Percentiles rank a stretch among this genome's conserved stretches.
Evolutionary conservation across 2,329 filamentous ascomycete species (phyloP).

Genomic region (Delphinella strobiligena): DNA sequence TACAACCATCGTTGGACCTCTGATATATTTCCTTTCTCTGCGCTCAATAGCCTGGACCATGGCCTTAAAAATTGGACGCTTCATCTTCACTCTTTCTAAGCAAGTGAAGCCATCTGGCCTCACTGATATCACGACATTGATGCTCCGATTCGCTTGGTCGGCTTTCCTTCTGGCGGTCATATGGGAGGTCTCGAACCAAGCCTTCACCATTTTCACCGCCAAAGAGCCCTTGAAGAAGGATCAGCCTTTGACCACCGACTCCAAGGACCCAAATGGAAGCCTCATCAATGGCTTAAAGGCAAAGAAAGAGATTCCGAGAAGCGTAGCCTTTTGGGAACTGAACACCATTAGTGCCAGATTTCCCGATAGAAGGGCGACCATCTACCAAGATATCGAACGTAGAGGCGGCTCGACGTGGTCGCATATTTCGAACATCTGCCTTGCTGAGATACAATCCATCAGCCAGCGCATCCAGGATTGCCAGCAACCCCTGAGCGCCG

Average conservation of each 20-base stretch:
- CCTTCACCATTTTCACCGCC: constrained; percentile 70
- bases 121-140: constrained; percentile 41
- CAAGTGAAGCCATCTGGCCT: constrained; percentile 48
- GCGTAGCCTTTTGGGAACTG: constrained; percentile 87
- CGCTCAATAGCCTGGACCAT: constrained; percentile 55
- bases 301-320: constrained; percentile 67
- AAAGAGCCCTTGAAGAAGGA: constrained; percentile 73
- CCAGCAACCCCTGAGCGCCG: constrained; percentile 7
- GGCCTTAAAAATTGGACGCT: constrained; percentile 56
- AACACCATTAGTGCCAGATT: constrained; percentile 66
- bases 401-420: constrained; percentile 67
- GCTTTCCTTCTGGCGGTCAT: constrained; percentile 57
- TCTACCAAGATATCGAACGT: constrained; percentile 81
- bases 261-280: constrained; percentile 74
- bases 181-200: constrained; percentile 65
- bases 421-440: constrained; percentile 59
- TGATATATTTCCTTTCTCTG: constrained; percentile 52
- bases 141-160: constrained; percentile 40
- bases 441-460: constrained; percentile 57
- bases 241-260: constrained; percentile 71
- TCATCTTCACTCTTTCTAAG: constrained; percentile 64
- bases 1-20: constrained; percentile 14
- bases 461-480: constrained; percentile 51
- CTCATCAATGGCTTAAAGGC: constrained; percentile 72
- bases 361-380: constrained; percentile 61